Evolutionary conservation across 192 early-diverging fungal genomes (phyloP).

Genomic region (Gaertneriomyces sp.): DNA sequence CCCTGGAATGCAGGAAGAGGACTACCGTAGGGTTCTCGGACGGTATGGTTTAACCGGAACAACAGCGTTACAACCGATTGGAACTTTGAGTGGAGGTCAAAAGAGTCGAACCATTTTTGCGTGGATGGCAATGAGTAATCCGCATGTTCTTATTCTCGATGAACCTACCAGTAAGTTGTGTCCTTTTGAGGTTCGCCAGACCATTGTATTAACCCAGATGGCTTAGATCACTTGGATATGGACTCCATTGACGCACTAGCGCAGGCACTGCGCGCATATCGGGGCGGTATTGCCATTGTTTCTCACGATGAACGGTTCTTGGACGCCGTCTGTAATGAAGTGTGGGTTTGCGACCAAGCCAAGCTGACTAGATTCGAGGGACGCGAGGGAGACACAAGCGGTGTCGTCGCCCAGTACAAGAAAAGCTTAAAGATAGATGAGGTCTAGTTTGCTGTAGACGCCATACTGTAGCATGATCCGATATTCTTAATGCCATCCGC

Average conservation of each 20-base stretch:
- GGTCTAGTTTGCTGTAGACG: neutral
- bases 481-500: too few relatives aligned
- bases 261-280: constrained; percentile 77
- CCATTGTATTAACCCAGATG: constrained; percentile 1
- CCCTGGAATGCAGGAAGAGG: constrained; percentile 91
- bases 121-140: constrained; percentile 50
- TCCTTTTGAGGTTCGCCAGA: constrained; percentile 10
- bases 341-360: constrained; percentile 91
- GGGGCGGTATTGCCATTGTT: constrained; percentile 89
- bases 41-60: constrained; percentile 95
- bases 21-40: constrained; percentile 90
- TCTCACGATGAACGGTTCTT: constrained; percentile 84
- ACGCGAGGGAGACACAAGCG: constrained; percentile 37
- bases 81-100: constrained; percentile 94
- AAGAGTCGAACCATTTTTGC: constrained; percentile 77
- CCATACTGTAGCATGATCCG: too few relatives aligned
- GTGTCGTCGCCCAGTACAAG: constrained; percentile 56
- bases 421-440: constrained; percentile 22
- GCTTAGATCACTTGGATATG: constrained; percentile 58
- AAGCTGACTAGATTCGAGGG: constrained; percentile 83
- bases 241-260: constrained; percentile 92
- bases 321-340: constrained; percentile 73
- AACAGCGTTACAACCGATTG: constrained; percentile 89
- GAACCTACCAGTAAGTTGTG: constrained; percentile 68
- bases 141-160: constrained; percentile 51